Percentiles rank a stretch among this genome's conserved stretches.
These are phyloP conservation scores for Isatis lusitanica DNA, from an alignment of 441 rosid species.

Conservation along the genomic window DNA sequence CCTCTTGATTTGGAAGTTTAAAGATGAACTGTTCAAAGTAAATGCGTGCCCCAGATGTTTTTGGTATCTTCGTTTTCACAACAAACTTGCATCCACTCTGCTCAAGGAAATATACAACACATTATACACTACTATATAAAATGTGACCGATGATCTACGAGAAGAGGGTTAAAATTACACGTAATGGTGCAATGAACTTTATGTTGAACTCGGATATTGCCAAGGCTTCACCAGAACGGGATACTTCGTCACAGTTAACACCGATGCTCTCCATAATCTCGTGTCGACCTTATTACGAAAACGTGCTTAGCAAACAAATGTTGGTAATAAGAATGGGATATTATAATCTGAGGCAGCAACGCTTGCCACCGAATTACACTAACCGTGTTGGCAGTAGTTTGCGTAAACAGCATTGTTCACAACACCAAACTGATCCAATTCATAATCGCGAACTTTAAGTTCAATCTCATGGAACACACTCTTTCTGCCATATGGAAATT, in stretches of 20 bases:
- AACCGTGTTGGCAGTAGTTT: constrained; percentile 67
- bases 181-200: constrained; percentile 67
- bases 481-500: constrained; percentile 44
- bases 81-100: constrained; percentile 70
- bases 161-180: constrained; percentile 42
- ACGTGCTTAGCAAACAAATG: not conserved
- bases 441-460: constrained; percentile 77
- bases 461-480: constrained; percentile 53
- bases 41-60: constrained; percentile 57
- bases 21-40: constrained; percentile 62
- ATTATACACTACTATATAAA: not conserved
- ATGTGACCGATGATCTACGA: not conserved
- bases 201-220: constrained; percentile 69
- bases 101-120: not conserved
- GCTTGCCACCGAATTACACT: not conserved
- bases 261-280: constrained; percentile 68
- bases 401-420: constrained; percentile 87
- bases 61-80: constrained; percentile 55
- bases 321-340: not conserved
- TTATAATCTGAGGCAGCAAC: not conserved
- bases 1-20: constrained; percentile 72
- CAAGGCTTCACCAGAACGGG: constrained; percentile 58
- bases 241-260: constrained; percentile 55
- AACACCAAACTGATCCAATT: constrained; percentile 86
- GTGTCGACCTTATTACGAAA: constrained; percentile 53